Conservation (phyloP, 164 flowering plant genomes). For the Saururus chinensis region DNA sequence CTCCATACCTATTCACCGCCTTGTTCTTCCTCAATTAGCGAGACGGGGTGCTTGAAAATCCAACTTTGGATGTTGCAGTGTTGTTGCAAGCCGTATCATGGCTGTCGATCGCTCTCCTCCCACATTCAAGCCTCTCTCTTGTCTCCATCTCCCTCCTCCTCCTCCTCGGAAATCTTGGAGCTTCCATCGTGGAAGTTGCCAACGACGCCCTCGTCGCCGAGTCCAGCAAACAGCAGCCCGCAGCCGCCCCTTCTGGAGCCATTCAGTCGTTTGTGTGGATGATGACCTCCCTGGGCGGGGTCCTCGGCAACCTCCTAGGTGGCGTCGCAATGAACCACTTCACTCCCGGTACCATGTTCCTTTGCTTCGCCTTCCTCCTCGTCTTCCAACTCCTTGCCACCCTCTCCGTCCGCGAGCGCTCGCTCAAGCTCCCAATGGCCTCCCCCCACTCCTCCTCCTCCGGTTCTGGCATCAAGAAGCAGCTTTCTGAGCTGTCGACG, state of each 20-base stretch:
- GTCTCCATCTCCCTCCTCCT: slow-evolving; percentile 43
- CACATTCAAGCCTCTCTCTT: slow-evolving; percentile 49
- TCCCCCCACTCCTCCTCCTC: slow-evolving; percentile 11
- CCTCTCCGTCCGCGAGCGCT: slow-evolving; percentile 35
- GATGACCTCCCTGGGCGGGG: slow-evolving; percentile 69
- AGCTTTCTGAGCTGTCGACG: slow-evolving; percentile 39
- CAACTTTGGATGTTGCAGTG: slow-evolving; percentile 39
- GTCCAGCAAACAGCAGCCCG: slow-evolving; percentile 32
- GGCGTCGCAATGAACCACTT: slow-evolving; percentile 43
- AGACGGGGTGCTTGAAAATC: no score
- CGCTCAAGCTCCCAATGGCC: slow-evolving; percentile 62
- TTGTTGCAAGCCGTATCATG: slow-evolving; percentile 85
- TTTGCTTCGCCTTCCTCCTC: slow-evolving; percentile 42
- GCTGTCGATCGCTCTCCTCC: slow-evolving; percentile 54
- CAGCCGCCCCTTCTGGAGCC: slow-evolving; percentile 39
- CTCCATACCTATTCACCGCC: background rate
- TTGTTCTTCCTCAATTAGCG: no score
- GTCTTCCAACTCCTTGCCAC: slow-evolving; percentile 53
- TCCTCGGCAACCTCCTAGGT: slow-evolving; percentile 70
- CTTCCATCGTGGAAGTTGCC: slow-evolving; percentile 89
- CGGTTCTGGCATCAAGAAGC: slow-evolving; percentile 36
- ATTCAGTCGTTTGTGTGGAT: slow-evolving; percentile 88
- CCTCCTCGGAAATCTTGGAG: slow-evolving; percentile 85
- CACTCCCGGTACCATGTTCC: slow-evolving; percentile 54
- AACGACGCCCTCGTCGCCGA: slow-evolving; percentile 98